phyloP scores from a whole-genome alignment of 2,329 filamentous ascomycete species.

The Talaromyces amestolkiae region DNA sequence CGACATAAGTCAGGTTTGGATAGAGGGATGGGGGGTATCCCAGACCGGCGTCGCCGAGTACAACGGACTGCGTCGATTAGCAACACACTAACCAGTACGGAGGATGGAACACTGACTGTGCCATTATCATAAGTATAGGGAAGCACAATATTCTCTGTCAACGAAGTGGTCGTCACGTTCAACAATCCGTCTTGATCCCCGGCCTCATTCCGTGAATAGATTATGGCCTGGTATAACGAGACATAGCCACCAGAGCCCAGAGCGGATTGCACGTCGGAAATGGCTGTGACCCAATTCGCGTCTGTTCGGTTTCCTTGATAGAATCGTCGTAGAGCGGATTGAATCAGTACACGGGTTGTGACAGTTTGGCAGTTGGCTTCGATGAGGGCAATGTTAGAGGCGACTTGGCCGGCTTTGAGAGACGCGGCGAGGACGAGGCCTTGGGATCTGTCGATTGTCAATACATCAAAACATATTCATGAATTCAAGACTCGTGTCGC shows the following conservation, averaged over 20 bases:
- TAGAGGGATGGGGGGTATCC: constrained; percentile 73
- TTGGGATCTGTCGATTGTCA: constrained; percentile 45
- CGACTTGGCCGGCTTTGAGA: constrained; percentile 78
- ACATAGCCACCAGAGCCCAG: constrained; percentile 59
- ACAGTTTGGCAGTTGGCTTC: constrained; percentile 72
- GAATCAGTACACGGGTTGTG: constrained; percentile 60
- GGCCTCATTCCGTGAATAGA: constrained; percentile 68
- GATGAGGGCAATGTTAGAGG: constrained; percentile 74
- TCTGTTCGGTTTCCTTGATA: constrained; percentile 52
- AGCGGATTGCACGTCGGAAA: constrained; percentile 67
- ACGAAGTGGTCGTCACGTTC: constrained; percentile 58
- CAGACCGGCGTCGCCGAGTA: constrained; percentile 60
- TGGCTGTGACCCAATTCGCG: constrained; percentile 61
- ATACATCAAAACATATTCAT: background rate
- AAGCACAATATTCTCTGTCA: constrained; percentile 47
- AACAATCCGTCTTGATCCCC: constrained; percentile 59
- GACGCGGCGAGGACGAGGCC: constrained; percentile 76
- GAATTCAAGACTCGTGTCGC: constrained; percentile 6
- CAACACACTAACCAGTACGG: background rate
- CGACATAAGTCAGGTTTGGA: constrained; percentile 70
- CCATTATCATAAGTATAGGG: constrained; percentile 63
- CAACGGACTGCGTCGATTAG: constrained; percentile 38
- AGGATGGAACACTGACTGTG: constrained; percentile 25
- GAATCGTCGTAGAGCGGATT: constrained; percentile 52
- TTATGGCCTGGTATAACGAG: constrained; percentile 62